Base-by-base conservation (phyloP, 2,329 filamentous ascomycete genomes). In the Endoconidiophora laricicola region DNA sequence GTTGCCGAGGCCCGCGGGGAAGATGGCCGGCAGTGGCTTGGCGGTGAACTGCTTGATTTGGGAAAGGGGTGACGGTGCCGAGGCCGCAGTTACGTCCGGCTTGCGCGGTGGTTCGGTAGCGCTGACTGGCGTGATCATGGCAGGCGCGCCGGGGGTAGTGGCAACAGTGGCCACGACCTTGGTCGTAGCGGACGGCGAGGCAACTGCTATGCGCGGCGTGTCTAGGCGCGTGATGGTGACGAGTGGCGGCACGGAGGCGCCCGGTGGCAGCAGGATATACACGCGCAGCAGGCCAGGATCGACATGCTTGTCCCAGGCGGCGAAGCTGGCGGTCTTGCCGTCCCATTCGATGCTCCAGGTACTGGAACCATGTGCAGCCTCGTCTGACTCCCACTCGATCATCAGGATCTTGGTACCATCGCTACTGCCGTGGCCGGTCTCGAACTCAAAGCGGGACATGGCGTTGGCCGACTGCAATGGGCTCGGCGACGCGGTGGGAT, bases 361-460 rank as follows among this genome's bases (percentile, higher is more conserved):
- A 37, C 43, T 49, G 24, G 36, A 46, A 39, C 44, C 20, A 9
- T 47, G 29, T 12, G 39, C 56, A 57, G 46, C 22, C 14, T 41
- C 22, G 4, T 38, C 40, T 38, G 65, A 62, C 61, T 85, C 79
- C 87, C 87, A 94, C 63, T 94, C 86, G 38, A 94, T 81, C 86
- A 94, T 91, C 58, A 94, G 69, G 55, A 94, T 81, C 68, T 94
- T 94, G 55, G 86, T 93, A 39, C 86, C 86, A 56, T 88, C 82
- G 58, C 86, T 85, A 46, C 78, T 82, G 61, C 75, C 76, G 23
- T 53, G 51, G 36, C 79, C 81, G 0, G 76, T 71, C 64, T 88
- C 83, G 61, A 94, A 93, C 62, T 94, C 87, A 65, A 93, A 94
- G 53, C 87, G 80, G 43, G 86, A 39, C 44, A 54, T 47, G 40